Base-by-base conservation (phyloP, 352 stramenopile genomes). In the Paralagenidium karlingii region DNA sequence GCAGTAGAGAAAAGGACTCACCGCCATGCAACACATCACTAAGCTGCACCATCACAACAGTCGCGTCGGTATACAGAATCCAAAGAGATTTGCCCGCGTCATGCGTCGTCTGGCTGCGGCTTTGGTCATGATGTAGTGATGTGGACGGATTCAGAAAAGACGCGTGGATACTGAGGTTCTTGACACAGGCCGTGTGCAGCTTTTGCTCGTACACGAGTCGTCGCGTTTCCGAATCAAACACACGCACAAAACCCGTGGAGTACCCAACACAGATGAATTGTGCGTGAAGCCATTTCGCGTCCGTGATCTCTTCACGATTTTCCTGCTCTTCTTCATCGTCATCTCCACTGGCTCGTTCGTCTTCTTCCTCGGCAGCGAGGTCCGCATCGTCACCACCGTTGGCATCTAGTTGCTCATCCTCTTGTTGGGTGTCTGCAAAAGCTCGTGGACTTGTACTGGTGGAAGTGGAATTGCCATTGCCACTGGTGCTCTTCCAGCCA, bases 41-140 rank as follows among this genome's bases (percentile, higher is more conserved):
- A 0, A 84, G 38, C 27, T 82, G 69, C 1, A 91, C 58, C 46
- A 91, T 83, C 13, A 62, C 77, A n/a, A 91, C 56, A 11, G 74
- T 88, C 2, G 63, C 51, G 38, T 91, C 77, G 5, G 63, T 59
- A 42, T 84, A 88, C 2, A 91, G 52, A 5, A 91, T 60, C 71
- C 75, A 91, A 5, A 91, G 43, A 31, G 87, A 73, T 2, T 65
- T 66, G 18, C 76, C 58, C 15, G 37, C 25, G 25, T 65, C 55
- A 11, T 28, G 41, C 8, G 56, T 43, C 19, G 9, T 43, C 12
- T n/a, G 61, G 38, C 31, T 54, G 38, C 22, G 55, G 59, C 19
- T 58, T 62, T 12, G 10, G 11, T 32, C 0, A 31, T 13, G 13
- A 31, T 31, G 27, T 13, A 9, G 13, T 31, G 9, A 31, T 13